phyloP scores from a whole-genome alignment of 805 yeast genomes.

The Ogataea glucozyma region DNA sequence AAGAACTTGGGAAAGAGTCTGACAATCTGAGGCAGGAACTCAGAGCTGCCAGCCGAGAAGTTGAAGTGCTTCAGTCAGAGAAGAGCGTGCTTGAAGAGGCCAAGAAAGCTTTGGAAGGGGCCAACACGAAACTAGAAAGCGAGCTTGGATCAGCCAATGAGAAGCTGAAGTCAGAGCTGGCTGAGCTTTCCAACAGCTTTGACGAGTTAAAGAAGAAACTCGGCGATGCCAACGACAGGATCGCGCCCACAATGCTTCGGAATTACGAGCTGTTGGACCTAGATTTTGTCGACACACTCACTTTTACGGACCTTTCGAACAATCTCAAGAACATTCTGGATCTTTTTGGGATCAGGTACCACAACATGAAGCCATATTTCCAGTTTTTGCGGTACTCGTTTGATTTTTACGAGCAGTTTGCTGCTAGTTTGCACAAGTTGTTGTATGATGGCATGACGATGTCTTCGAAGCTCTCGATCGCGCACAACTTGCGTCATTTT shows the following conservation, averaged over 20 bases:
- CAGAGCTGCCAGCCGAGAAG: not conserved
- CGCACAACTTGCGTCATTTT: constrained; percentile 14
- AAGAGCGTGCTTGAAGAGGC: not conserved
- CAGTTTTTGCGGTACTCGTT: constrained; percentile 17
- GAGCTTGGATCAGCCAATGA: no score
- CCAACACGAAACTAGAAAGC: not conserved
- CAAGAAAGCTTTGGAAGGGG: not conserved
- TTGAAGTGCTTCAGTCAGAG: not conserved
- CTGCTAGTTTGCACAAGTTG: constrained; percentile 13
- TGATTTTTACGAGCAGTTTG: constrained; percentile 21
- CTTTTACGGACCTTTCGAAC: constrained; percentile 20
- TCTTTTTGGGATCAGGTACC: constrained; percentile 18
- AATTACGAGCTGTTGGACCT: constrained; percentile 15
- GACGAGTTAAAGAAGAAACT: constrained; percentile 3
- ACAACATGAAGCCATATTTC: constrained; percentile 17
- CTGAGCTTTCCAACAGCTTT: not conserved
- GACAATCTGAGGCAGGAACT: constrained; percentile 4
- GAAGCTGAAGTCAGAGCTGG: not conserved
- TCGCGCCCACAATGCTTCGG: constrained; percentile 6
- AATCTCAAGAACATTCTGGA: constrained; percentile 15
- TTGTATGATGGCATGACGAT: constrained; percentile 16
- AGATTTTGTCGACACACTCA: constrained; percentile 12
- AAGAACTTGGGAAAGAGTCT: not conserved
- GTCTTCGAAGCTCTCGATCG: constrained; percentile 11
- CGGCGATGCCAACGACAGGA: constrained; percentile 9